These are phyloP conservation scores for Dryadomyces quercus-mongolicae DNA, from an alignment of 2,329 filamentous ascomycete genomes.

Conservation along the genomic window DNA sequence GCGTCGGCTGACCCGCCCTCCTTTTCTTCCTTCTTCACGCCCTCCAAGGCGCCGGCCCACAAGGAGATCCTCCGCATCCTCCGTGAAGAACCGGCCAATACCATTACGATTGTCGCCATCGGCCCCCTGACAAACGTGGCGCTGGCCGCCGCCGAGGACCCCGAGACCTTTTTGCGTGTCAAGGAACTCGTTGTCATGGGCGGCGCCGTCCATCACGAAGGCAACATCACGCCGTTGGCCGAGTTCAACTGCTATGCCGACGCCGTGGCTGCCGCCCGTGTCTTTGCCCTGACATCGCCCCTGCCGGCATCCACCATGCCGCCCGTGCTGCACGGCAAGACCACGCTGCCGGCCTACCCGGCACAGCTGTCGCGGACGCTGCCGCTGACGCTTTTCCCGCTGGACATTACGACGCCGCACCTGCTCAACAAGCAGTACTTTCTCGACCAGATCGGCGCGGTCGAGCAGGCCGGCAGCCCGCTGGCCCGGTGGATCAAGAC, in stretches of 20 bases:
- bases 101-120: constrained; percentile 79
- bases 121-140: constrained; percentile 93
- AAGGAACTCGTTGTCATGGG: constrained; percentile 97
- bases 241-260: constrained; percentile 98
- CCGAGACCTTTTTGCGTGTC: constrained; percentile 75
- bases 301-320: constrained; percentile 73
- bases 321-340: constrained; percentile 39
- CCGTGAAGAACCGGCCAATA: constrained; percentile 67
- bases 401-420: constrained; percentile 67
- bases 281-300: constrained; percentile 65
- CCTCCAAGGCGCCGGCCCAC: constrained; percentile 62
- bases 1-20: constrained; percentile 24
- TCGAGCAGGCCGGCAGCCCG: constrained; percentile 52
- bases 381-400: constrained; percentile 58
- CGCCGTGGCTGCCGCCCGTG: constrained; percentile 59
- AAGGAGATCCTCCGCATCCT: constrained; percentile 84
- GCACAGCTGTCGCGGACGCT: constrained; percentile 48
- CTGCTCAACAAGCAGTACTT: constrained; percentile 52
- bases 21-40: constrained; percentile 54
- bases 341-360: constrained; percentile 50
- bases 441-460: constrained; percentile 37
- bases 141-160: constrained; percentile 74
- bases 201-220: constrained; percentile 64
- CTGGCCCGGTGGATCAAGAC: constrained; percentile 61
- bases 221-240: constrained; percentile 75